A percentile compares a stretch with the other conserved stretches of the same genome.
Evolutionary conservation across 352 stramenopile genomes (phyloP).

Genomic region (Globisporangium lucens): DNA sequence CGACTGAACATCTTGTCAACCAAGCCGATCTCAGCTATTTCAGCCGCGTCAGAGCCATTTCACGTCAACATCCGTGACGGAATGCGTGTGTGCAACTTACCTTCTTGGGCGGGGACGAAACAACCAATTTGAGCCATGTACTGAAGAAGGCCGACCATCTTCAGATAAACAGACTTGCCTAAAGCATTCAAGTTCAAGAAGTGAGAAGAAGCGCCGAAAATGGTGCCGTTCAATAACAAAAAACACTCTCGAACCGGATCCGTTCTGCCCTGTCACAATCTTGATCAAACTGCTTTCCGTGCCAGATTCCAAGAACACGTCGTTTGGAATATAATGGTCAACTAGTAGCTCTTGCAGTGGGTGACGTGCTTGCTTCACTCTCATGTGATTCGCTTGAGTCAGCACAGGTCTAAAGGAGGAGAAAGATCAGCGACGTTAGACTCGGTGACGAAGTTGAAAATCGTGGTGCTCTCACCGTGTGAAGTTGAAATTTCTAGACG

Average conservation of each 20-base stretch:
- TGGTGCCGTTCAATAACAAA: not conserved
- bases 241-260: slow-evolving; percentile 48
- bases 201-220: not conserved
- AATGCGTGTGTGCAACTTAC: slow-evolving; percentile 29
- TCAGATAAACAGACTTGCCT: slow-evolving; percentile 88
- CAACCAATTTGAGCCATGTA: slow-evolving; percentile 85
- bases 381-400: slow-evolving; percentile 43
- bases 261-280: slow-evolving; percentile 81
- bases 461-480: slow-evolving; percentile 32
- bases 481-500: slow-evolving; percentile 73
- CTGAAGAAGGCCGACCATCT: slow-evolving; percentile 80
- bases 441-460: not conserved
- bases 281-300: slow-evolving; percentile 37
- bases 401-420: slow-evolving; percentile 38
- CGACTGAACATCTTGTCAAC: slow-evolving; percentile 77
- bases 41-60: not conserved
- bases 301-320: slow-evolving; percentile 43
- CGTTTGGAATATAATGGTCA: slow-evolving; percentile 83
- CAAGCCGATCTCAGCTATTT: slow-evolving; percentile 65
- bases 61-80: not conserved
- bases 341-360: slow-evolving; percentile 84
- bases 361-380: slow-evolving; percentile 59
- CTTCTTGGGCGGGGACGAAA: slow-evolving; percentile 74
- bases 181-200: not conserved
- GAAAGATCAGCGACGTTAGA: not conserved